phyloP scores from a whole-genome alignment of 2,329 filamentous ascomycete genomes.

The Fusarium circinatum region DNA sequence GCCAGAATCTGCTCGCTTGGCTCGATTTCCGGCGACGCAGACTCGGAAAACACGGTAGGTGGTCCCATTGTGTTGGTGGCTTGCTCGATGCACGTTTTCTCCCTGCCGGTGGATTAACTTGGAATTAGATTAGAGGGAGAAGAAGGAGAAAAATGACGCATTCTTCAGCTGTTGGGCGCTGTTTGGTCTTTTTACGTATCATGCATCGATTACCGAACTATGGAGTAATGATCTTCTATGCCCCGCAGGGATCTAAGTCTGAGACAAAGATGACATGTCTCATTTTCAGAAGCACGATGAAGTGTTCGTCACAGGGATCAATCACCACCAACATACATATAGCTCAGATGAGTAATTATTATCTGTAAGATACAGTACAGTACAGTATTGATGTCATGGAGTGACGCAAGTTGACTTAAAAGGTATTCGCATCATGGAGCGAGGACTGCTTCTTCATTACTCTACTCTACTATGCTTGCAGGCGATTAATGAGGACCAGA shows the following conservation, averaged over 20 bases:
- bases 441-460: neutral
- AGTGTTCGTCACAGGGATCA: neutral
- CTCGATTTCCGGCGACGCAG: neutral
- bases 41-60: neutral
- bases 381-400: neutral
- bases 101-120: neutral
- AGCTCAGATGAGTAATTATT: neutral
- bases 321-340: neutral
- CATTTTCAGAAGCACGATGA: neutral
- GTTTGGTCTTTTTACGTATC: neutral
- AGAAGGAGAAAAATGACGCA: neutral
- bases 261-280: neutral
- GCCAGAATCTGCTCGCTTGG: neutral
- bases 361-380: neutral
- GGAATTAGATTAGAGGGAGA: neutral
- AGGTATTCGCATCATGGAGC: neutral
- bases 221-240: neutral
- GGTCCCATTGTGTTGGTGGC: slow-evolving; percentile 14
- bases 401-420: neutral
- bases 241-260: neutral
- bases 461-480: neutral
- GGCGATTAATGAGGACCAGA: neutral
- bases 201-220: neutral
- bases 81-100: neutral
- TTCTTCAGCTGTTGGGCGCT: neutral